Evolutionary conservation across 2,329 filamentous ascomycete species (phyloP).

Genomic region (Apiospora malaysiana): DNA sequence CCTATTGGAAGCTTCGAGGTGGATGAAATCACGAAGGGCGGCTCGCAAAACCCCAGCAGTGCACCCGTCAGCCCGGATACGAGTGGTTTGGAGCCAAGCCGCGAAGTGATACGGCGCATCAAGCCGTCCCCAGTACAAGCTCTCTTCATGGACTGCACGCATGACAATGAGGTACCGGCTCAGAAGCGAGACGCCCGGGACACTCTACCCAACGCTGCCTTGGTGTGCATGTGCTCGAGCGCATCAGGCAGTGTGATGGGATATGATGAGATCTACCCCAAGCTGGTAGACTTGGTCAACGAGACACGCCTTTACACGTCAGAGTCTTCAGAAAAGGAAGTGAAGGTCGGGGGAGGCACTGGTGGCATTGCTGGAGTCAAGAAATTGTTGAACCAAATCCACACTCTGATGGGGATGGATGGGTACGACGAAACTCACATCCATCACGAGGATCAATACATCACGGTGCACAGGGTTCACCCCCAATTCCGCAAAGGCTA

Average conservation of each 20-base stretch:
- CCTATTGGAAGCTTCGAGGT: conserved; percentile 97
- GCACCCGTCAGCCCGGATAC: conserved; percentile 37
- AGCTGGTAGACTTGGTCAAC: conserved; percentile 88
- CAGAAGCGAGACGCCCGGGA: conserved; percentile 95
- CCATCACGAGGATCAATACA: conserved; percentile 94
- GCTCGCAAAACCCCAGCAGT: conserved; percentile 46
- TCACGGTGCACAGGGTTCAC: conserved; percentile 95
- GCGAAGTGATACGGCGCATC: conserved; percentile 79
- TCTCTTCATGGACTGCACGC: conserved; percentile 98
- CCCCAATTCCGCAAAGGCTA: conserved; percentile 91
- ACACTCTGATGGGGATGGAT: conserved; percentile 93
- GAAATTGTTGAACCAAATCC: conserved; percentile 92
- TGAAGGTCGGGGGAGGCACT: conserved; percentile 72
- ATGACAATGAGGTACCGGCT: conserved; percentile 95
- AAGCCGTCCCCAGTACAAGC: conserved; percentile 90
- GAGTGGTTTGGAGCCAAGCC: conserved; percentile 45
- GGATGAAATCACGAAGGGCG: conserved; percentile 77
- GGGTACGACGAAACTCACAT: conserved; percentile 95
- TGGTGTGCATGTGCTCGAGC: conserved; percentile 95
- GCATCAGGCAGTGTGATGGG: conserved; percentile 97
- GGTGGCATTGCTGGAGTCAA: conserved; percentile 90
- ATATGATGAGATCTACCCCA: conserved; percentile 95
- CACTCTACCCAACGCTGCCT: conserved; percentile 89
- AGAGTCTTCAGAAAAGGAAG: conserved; percentile 66
- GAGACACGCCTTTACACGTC: conserved; percentile 87